Conservation (phyloP, 1,284 basidiomycete species). For the Laetiporus sulphureus region DNA sequence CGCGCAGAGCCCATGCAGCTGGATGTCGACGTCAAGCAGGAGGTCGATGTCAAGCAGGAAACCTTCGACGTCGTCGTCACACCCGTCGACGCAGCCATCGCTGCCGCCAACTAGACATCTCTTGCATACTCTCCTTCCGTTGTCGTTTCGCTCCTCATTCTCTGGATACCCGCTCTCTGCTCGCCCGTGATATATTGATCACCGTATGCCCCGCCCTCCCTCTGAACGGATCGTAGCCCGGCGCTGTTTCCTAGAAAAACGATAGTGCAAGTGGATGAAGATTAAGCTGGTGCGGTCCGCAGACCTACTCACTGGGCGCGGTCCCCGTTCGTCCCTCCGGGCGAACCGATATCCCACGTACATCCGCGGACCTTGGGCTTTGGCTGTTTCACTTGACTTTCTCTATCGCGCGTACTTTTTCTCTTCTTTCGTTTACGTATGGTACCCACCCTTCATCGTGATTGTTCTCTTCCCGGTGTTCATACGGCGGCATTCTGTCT, state of each 20-base stretch:
- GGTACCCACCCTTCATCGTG: conserved; percentile 3
- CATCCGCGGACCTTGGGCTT: conserved; percentile 42
- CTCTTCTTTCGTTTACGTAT: conserved; percentile 6
- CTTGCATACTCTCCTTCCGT: background rate
- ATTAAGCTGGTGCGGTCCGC: conserved; percentile 8
- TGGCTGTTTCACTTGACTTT: conserved; percentile 44
- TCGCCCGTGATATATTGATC: conserved; percentile 17
- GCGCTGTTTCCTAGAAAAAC: conserved; percentile 7
- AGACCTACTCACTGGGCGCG: background rate
- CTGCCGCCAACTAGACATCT: conserved; percentile 12
- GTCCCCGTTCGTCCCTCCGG: conserved; percentile 3
- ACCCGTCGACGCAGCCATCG: conserved; percentile 15
- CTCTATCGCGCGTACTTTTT: conserved; percentile 10
- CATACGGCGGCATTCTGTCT: background rate
- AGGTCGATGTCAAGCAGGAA: conserved; percentile 18
- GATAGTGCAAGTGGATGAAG: conserved; percentile 8
- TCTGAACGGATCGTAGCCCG: conserved; percentile 9
- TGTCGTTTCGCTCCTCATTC: conserved; percentile 8
- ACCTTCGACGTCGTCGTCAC: conserved; percentile 16
- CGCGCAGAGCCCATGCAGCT: conserved; percentile 12
- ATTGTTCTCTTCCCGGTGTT: background rate
- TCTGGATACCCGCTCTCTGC: conserved; percentile 22
- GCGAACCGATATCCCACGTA: conserved; percentile 7
- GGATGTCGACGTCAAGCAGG: conserved; percentile 8
- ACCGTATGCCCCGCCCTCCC: conserved; percentile 16